phyloP scores from a whole-genome alignment of 1,284 basidiomycete species.

The Puccinia triticina region DNA sequence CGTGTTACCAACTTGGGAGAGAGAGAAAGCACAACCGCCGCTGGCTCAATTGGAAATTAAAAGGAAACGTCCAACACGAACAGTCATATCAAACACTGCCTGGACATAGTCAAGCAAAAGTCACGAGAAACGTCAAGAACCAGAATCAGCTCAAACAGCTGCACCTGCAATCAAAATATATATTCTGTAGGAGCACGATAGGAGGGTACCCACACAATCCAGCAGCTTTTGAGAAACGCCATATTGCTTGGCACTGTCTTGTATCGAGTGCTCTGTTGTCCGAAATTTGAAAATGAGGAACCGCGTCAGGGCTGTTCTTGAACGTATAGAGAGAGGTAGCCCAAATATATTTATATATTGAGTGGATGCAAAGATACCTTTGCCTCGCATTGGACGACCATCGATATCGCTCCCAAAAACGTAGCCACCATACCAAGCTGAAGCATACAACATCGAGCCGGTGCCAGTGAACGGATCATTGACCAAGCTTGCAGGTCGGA shows the following conservation, averaged over 20 bases:
- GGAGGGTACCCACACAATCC: conserved; percentile 76
- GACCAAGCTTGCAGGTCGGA: conserved; percentile 84
- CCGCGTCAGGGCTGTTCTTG: conserved; percentile 12
- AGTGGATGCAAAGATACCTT: conserved; percentile 64
- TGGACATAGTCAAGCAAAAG: conserved; percentile 1
- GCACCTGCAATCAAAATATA: neutral
- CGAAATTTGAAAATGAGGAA: conserved; percentile 44
- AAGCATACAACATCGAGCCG: conserved; percentile 85
- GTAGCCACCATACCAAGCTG: conserved; percentile 81
- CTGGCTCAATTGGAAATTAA: neutral
- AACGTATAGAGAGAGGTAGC: neutral
- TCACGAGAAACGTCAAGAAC: neutral
- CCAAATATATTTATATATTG: too few relatives aligned
- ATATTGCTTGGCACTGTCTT: conserved; percentile 82
- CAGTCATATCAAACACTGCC: conserved; percentile 49
- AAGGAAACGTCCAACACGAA: neutral
- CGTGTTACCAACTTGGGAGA: neutral
- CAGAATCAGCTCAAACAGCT: neutral
- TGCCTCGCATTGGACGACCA: conserved; percentile 92
- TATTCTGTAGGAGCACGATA: neutral
- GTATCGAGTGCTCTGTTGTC: conserved; percentile 67
- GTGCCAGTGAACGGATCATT: conserved; percentile 98
- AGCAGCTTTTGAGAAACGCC: conserved; percentile 74
- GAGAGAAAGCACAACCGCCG: neutral
- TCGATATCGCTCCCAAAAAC: conserved; percentile 96